Evolutionary conservation across 306 rosid species (phyloP).

Genomic region (Trichosanthes truncata): DNA sequence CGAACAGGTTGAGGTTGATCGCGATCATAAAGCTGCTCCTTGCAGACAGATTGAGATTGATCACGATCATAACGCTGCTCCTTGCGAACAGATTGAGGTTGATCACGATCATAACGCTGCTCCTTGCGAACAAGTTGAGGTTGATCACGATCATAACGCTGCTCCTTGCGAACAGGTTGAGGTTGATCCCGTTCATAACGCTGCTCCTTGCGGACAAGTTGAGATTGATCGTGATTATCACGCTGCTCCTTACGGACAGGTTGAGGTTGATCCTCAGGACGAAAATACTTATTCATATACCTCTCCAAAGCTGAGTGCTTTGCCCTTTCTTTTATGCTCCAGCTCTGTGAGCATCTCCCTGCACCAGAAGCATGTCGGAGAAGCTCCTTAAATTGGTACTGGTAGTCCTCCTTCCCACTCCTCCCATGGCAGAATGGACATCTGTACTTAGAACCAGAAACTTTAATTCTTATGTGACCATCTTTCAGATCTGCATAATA

Average conservation of each 20-base stretch:
- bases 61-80: not conserved
- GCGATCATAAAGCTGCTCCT: slow-evolving; percentile 19
- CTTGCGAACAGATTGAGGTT: not conserved
- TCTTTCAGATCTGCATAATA: slow-evolving; percentile 38
- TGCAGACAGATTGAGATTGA: not conserved
- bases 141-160: not conserved
- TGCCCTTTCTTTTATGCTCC: slow-evolving; percentile 27
- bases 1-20: not conserved
- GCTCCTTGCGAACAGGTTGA: not conserved
- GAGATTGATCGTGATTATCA: not conserved
- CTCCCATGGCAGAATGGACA: slow-evolving; percentile 57
- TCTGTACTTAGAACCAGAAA: slow-evolving; percentile 30
- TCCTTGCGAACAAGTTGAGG: not conserved
- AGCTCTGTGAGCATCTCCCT: slow-evolving; percentile 14
- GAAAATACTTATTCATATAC: slow-evolving; percentile 34
- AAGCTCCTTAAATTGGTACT: slow-evolving; percentile 24
- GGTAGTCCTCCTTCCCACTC: slow-evolving; percentile 22
- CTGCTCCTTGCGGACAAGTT: not conserved
- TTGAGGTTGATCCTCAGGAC: not conserved
- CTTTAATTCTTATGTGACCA: slow-evolving; percentile 19
- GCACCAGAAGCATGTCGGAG: slow-evolving; percentile 35
- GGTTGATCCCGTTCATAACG: not conserved
- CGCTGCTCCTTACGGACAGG: not conserved
- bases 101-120: not conserved
- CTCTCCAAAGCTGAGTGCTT: slow-evolving; percentile 45